Base-by-base conservation (phyloP, 768 basidiomycete species). In the Mycena leptocephala region DNA sequence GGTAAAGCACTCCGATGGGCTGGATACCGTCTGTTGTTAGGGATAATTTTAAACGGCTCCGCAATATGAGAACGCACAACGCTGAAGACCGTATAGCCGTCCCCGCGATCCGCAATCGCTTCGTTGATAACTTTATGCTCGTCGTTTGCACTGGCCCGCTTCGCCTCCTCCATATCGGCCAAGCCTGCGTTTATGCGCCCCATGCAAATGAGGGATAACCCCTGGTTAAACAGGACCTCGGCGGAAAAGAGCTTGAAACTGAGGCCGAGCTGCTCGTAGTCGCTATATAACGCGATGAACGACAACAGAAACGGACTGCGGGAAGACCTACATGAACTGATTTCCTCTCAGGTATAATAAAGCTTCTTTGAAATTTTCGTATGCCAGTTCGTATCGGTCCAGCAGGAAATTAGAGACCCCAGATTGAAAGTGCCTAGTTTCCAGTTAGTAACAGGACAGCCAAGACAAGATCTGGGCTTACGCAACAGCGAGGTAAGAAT, bases 101-200 rank as follows among this genome's bases (percentile, higher is more conserved):
- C 90, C 4, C 96, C 97, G 69, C 89, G 88, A 80, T 97, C 94
- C 65, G 87, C 87, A 76, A 97, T 93, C 16, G 97, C 97, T 80
- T 98, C 97, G 81, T 97, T 95, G 74, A 99, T 98, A 39, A 98
- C 96, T 78, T 90, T 90, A 82, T 98, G 97, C 79, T 96, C 96
- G 9, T 92, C 90, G 3, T 93, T 96, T 5, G 89, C 92, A 85
- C 97, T 97, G 78, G 94, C 90, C 70, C 84, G 86, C 46, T 86
- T 87, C 3, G 97, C 97, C 51, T 93, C 90, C 74, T 91, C 84
- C 88, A 98, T 89, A 79, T 95, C 93, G 13, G 84, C 82, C 83
- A 98, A 80, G 3, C 97, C 97, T 70, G 91, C 88, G 22, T 92
- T 87, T 39, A 85, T 62, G 48, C 91, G 89, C 39, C 92, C 94